A percentile compares a stretch with the other conserved stretches of the same genome.
Conservation (phyloP, 805 yeast genomes). For the Candida verbasci region DNA sequence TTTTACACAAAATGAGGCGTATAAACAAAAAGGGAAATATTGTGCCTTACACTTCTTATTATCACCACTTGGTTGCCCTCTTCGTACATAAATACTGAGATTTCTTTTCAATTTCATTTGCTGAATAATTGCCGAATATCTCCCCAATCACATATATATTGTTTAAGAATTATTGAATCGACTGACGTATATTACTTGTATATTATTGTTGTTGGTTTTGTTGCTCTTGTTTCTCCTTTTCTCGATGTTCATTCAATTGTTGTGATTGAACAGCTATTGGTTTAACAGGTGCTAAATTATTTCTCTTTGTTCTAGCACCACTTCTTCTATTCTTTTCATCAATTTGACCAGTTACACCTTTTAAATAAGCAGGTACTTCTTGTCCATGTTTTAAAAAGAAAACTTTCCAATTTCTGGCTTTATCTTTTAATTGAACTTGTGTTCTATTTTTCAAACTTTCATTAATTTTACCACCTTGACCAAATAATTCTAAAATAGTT, state of each 20-base stretch:
- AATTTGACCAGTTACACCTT: slow-evolving; percentile 82
- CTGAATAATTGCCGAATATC: too few species aligned
- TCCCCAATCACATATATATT: too few species aligned
- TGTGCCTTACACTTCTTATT: too few species aligned
- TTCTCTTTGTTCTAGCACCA: slow-evolving; percentile 23
- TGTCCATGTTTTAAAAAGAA: slow-evolving; percentile 70
- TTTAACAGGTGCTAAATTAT: slow-evolving; percentile 41
- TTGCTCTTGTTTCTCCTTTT: slow-evolving; percentile 4
- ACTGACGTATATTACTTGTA: too few species aligned
- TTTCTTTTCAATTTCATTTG: too few species aligned
- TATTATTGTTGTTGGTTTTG: background rate
- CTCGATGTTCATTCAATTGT: slow-evolving; percentile 8
- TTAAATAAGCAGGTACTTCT: slow-evolving; percentile 75
- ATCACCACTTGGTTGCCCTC: too few species aligned
- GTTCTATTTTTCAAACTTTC: slow-evolving; percentile 84
- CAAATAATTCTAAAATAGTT: slow-evolving; percentile 81
- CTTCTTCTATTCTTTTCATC: slow-evolving; percentile 41
- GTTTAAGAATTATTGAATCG: too few species aligned
- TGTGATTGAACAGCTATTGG: slow-evolving; percentile 8
- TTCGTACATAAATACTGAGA: too few species aligned
- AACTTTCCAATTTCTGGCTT: slow-evolving; percentile 94
- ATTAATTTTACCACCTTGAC: slow-evolving; percentile 85
- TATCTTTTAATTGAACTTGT: slow-evolving; percentile 91
- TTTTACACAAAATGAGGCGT: too few species aligned
- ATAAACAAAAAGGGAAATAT: too few species aligned